Evolutionary conservation across 2,329 filamentous ascomycete species (phyloP).

Genomic region (Didymella arachidicola): DNA sequence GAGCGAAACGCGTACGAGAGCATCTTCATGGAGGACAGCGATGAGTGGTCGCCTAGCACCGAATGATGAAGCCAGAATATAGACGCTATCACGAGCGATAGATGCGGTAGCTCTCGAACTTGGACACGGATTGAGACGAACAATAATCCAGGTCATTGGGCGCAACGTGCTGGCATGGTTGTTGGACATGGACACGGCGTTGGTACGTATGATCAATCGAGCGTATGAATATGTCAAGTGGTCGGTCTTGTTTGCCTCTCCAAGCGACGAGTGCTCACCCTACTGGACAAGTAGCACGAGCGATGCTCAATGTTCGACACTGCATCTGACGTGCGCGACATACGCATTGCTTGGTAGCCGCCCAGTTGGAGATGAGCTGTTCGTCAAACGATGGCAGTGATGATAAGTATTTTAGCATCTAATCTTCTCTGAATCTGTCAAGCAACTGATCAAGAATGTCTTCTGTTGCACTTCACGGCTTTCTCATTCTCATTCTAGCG

Average conservation of each 20-base stretch:
- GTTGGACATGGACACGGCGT: not conserved
- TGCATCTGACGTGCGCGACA: not conserved
- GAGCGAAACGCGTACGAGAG: conserved; percentile 28
- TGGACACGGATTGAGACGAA: too few species aligned
- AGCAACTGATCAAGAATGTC: not conserved
- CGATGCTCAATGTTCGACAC: not conserved
- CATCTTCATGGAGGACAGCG: conserved; percentile 28
- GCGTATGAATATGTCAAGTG: not conserved
- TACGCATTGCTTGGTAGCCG: not conserved
- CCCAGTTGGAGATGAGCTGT: not conserved
- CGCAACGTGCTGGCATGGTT: not conserved
- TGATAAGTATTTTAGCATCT: not conserved
- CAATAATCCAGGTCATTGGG: not conserved
- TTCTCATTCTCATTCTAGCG: not conserved
- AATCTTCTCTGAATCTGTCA: not conserved
- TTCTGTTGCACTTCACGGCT: not conserved
- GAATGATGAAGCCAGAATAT: not conserved
- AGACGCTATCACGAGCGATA: conserved; percentile 2
- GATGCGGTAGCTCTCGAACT: not conserved
- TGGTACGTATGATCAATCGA: conserved; percentile 10
- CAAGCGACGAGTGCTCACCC: not conserved
- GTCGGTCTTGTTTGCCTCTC: not conserved
- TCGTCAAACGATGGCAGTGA: not conserved
- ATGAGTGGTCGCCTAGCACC: conserved; percentile 7
- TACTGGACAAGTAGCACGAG: not conserved